Percentiles rank a stretch among this genome's conserved stretches.
Evolutionary conservation across 169 alveolate genomes (phyloP).

Genomic region (Theileria annulata): DNA sequence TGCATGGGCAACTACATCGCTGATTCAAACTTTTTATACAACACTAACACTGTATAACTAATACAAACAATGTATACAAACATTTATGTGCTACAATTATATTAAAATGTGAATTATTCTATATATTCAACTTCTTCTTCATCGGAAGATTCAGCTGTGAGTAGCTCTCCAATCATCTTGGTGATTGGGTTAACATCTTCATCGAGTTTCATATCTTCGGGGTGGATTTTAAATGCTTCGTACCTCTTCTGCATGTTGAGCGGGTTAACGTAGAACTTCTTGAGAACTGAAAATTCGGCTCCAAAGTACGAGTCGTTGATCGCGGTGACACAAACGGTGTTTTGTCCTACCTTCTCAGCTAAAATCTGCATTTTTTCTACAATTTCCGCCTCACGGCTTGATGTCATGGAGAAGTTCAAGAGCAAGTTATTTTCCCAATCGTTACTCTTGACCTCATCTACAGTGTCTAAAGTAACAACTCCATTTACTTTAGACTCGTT

Average conservation of each 20-base stretch:
- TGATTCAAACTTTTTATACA: neutral
- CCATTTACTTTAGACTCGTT: neutral
- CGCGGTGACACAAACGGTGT: constrained; percentile 67
- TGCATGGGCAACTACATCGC: neutral
- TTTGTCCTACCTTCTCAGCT: constrained; percentile 77
- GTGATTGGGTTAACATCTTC: constrained; percentile 82
- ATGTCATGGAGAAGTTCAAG: constrained; percentile 57
- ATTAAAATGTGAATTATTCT: constrained; percentile 10
- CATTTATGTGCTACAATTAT: neutral
- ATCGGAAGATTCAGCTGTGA: constrained; percentile 73
- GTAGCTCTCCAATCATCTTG: constrained; percentile 80
- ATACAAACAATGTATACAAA: no score
- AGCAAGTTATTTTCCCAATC: constrained; percentile 14
- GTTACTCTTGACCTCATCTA: neutral
- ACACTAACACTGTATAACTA: neutral
- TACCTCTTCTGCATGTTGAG: constrained; percentile 34
- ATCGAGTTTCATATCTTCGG: constrained; percentile 83
- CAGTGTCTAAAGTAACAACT: neutral
- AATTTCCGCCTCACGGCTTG: constrained; percentile 72
- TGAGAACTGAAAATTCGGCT: constrained; percentile 69
- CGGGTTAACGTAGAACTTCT: constrained; percentile 53
- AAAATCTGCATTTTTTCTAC: constrained; percentile 73
- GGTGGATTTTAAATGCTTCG: constrained; percentile 77
- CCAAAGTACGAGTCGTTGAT: constrained; percentile 81
- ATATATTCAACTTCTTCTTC: constrained; percentile 76